Conservation (phyloP, 148 eudicot species). For the Chenopodium quinoa region DNA sequence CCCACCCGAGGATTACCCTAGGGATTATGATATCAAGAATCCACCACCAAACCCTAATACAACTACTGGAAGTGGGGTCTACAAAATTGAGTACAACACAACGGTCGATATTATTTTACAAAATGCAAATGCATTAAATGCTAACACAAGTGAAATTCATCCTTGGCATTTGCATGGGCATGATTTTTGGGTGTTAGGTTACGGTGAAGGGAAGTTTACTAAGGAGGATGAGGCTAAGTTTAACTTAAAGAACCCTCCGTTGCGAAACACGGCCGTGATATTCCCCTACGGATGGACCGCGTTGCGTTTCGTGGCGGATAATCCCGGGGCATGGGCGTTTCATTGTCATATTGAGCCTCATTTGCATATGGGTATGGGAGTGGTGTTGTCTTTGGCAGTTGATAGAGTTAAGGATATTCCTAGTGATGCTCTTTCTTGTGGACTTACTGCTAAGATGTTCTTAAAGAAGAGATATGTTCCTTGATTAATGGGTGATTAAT, state of each 20-base stretch:
- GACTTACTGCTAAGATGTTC: slow-evolving; percentile 60
- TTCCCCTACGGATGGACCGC: slow-evolving; percentile 90
- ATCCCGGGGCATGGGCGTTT: slow-evolving; percentile 91
- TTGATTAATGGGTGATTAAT: background rate
- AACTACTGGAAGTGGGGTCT: slow-evolving; percentile 52
- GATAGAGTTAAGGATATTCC: slow-evolving; percentile 46
- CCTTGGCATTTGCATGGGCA: slow-evolving; percentile 97
- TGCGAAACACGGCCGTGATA: slow-evolving; percentile 66
- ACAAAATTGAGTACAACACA: slow-evolving; percentile 38
- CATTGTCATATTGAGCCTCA: slow-evolving; percentile 97
- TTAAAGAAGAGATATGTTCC: slow-evolving; percentile 30
- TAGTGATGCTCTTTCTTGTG: slow-evolving; percentile 60
- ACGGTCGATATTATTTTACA: slow-evolving; percentile 73
- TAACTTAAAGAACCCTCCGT: slow-evolving; percentile 71
- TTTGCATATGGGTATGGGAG: slow-evolving; percentile 96
- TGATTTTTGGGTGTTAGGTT: slow-evolving; percentile 89
- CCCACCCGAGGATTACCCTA: slow-evolving; percentile 49
- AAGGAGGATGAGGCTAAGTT: slow-evolving; percentile 43
- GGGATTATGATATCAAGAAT: slow-evolving; percentile 42
- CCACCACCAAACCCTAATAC: slow-evolving; percentile 51
- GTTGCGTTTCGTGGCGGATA: slow-evolving; percentile 72
- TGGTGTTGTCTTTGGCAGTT: slow-evolving; percentile 59
- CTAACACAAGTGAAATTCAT: slow-evolving; percentile 60
- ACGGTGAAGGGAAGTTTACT: slow-evolving; percentile 70
- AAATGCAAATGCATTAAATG: slow-evolving; percentile 59